Evolutionary conservation across 495 filamentous ascomycete genomes (phyloP), one percentile per base, ranked within the genome.

Genomic region (Aspergillus mulundensis): DNA sequence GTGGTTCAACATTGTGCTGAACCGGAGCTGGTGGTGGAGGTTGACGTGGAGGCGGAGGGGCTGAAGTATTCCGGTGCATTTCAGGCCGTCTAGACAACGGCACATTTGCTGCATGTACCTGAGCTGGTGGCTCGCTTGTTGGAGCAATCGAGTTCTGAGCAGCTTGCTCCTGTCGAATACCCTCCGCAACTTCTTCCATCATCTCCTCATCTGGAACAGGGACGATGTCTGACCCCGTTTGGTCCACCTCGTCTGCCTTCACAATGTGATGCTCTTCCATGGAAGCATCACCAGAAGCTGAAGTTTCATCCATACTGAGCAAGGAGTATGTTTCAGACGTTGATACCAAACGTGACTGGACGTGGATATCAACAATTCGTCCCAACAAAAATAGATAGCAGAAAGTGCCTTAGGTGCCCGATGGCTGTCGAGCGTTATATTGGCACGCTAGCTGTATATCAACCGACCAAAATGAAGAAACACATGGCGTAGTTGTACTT

Each of bases 21-120:
- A 76, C 69, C 14, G 72, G 76, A 32, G 79, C 77, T 24, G 83
- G 82, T 25, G 84, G 78, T 6, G 83, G 80, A 30, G 84, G 80
- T 47, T 84, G 82, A 36, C 79, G 66, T 14, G 83, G 80, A 38
- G 79, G 79, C 14, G 83, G 84, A n/a, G 82, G 79, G 42, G 75
- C 75, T 20, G 77, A 75, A 39, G 62, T 64, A 50, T 86, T 84
- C 50, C 85, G 77, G 54, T 73, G 73, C 18, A 86, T 65, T 28
- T 75, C 75, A n/a, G 83, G 84, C 41, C 83, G 77, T 52, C 64
- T 70, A 5, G 62, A 32, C n/a, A 52, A 69, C 3, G 62, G 24
- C n/a, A 50, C 53, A 18, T 62, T 65, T 53, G 50, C 57, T 14
- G 56, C 30, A 28, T 66, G 61, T 10, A 57, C 25, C 34, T 66